A percentile compares a stretch with the other conserved stretches of the same genome.
Evolutionary conservation across 805 yeast species (phyloP).

Genomic region (Starmerella kuoi): DNA sequence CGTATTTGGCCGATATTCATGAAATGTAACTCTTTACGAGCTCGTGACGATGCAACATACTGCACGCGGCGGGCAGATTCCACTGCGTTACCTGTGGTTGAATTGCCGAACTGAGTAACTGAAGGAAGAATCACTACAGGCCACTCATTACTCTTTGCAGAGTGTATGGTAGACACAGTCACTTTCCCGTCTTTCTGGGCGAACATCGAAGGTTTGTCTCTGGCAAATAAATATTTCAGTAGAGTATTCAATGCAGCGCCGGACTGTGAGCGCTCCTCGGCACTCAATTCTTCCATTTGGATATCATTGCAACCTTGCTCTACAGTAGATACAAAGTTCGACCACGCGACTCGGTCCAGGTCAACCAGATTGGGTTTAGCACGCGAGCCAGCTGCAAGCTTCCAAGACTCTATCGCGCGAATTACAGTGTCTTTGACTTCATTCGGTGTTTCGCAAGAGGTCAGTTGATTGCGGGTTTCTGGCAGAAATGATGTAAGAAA

Average conservation of each 20-base stretch:
- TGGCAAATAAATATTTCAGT: constrained; percentile 1
- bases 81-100: background rate
- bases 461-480: constrained; percentile 1
- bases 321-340: background rate
- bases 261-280: background rate
- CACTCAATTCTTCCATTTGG: background rate
- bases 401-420: background rate
- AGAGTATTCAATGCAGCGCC: constrained; percentile 4
- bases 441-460: background rate
- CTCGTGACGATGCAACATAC: constrained; percentile 26
- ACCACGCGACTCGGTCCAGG: constrained; percentile 1
- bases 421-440: background rate
- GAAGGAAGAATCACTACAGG: constrained; percentile 16
- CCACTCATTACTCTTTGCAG: constrained; percentile 21
- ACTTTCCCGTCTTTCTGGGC: constrained; percentile 2
- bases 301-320: background rate
- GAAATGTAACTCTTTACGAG: constrained; percentile 16
- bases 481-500: constrained; percentile 3
- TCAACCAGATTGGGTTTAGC: background rate
- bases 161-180: constrained; percentile 14
- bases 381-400: background rate
- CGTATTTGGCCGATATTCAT: constrained; percentile 2
- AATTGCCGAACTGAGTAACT: background rate
- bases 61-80: constrained; percentile 14
- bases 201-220: background rate